These are phyloP conservation scores for Apiotrichum brassicae DNA, from an alignment of 1,284 basidiomycete genomes.

Conservation along the genomic window DNA sequence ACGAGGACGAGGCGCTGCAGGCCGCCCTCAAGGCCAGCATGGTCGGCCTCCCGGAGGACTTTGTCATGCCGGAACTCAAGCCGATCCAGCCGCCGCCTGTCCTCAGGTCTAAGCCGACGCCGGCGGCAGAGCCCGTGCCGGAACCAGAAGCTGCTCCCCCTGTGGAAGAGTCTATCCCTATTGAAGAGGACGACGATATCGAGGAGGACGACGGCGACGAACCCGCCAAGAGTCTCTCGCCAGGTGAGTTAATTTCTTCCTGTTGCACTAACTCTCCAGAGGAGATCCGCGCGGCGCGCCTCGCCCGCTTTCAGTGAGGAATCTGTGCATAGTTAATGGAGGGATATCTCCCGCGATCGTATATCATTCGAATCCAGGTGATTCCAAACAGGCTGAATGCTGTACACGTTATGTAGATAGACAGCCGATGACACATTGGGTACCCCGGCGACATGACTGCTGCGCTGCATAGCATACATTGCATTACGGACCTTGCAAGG, in stretches of 20 bases:
- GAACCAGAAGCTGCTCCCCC: not conserved
- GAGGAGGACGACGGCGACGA: constrained; percentile 35
- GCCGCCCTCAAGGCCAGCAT: constrained; percentile 77
- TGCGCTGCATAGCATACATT: no score
- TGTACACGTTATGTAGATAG: no score
- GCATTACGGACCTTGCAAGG: no score
- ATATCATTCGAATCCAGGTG: no score
- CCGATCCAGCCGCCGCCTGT: constrained; percentile 1
- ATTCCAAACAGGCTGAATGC: no score
- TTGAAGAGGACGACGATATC: constrained; percentile 28
- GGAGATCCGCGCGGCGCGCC: constrained; percentile 65
- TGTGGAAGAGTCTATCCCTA: no score
- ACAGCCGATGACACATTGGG: no score
- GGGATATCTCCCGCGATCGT: no score
- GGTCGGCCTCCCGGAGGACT: constrained; percentile 54
- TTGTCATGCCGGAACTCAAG: constrained; percentile 17
- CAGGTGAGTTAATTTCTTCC: constrained; percentile 39
- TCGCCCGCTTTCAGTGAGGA: constrained; percentile 60
- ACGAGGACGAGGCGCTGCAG: constrained; percentile 78
- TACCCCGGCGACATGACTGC: no score
- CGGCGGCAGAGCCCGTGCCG: constrained; percentile 14
- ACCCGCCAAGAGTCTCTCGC: constrained; percentile 37
- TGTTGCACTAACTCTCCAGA: constrained; percentile 55
- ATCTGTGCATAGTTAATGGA: not conserved
- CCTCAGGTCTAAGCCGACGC: constrained; percentile 31